These are phyloP conservation scores for Immersiella caudata DNA, from an alignment of 495 filamentous ascomycete genomes.

Conservation along the genomic window DNA sequence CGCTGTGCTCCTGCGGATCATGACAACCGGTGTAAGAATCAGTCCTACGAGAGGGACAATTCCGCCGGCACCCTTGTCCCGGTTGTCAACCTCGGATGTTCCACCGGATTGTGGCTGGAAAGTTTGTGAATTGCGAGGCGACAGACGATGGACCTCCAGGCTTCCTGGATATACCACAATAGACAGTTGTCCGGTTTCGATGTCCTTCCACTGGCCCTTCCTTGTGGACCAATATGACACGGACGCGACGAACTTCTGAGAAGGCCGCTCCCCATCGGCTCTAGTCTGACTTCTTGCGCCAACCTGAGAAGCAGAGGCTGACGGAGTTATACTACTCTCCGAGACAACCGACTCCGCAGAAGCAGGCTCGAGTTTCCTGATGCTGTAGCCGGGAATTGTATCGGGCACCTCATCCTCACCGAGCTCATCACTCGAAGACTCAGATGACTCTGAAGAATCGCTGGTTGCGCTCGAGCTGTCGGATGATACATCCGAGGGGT, in stretches of 20 bases:
- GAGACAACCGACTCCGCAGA: slow-evolving; percentile 39
- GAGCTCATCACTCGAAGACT: slow-evolving; percentile 54
- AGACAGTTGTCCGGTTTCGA: slow-evolving; percentile 69
- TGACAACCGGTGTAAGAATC: slow-evolving; percentile 85
- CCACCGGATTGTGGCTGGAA: slow-evolving; percentile 46
- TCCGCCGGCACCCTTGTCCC: slow-evolving; percentile 40
- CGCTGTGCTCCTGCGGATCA: slow-evolving; percentile 83
- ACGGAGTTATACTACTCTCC: slow-evolving; percentile 64
- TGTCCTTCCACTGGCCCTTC: slow-evolving; percentile 74
- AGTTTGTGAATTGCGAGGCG: slow-evolving; percentile 40
- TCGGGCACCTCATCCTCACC: slow-evolving; percentile 55
- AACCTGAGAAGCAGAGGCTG: slow-evolving; percentile 75
- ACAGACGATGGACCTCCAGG: slow-evolving; percentile 78
- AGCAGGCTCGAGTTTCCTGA: slow-evolving; percentile 36
- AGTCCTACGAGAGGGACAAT: slow-evolving; percentile 69
- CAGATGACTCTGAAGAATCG: slow-evolving; percentile 47
- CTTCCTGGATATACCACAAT: slow-evolving; percentile 81
- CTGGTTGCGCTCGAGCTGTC: slow-evolving; percentile 52
- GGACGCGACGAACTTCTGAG: slow-evolving; percentile 67
- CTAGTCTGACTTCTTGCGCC: slow-evolving; percentile 54
- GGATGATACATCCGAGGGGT: slow-evolving; percentile 74
- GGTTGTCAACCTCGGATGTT: slow-evolving; percentile 42
- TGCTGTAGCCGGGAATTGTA: slow-evolving; percentile 52
- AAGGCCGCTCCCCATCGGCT: slow-evolving; percentile 50
- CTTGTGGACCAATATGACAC: slow-evolving; percentile 85